Evolutionary conservation across 2,329 filamentous ascomycete species (phyloP).

Genomic region (Verticillium albo-atrum): DNA sequence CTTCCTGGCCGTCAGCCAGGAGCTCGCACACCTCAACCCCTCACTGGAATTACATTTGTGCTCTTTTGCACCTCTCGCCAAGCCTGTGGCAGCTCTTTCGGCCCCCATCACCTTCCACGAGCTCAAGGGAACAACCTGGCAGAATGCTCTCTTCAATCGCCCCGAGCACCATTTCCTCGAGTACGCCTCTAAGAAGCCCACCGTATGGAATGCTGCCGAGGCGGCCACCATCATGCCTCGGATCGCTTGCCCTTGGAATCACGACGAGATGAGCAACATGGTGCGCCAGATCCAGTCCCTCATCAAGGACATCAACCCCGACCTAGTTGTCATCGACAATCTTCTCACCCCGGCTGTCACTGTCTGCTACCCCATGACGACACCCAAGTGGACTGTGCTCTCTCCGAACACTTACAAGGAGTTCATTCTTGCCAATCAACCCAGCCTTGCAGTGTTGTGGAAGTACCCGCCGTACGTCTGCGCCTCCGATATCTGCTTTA

Average conservation of each 20-base stretch:
- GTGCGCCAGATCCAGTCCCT: slow-evolving; percentile 2
- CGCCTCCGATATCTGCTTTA: too few species aligned
- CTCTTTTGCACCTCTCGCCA: slow-evolving; percentile 3
- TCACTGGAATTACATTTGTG: slow-evolving; percentile 10
- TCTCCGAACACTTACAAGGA: slow-evolving; percentile 8
- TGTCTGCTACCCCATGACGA: slow-evolving; percentile 3
- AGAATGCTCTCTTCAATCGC: slow-evolving; percentile 3
- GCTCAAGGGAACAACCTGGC: neutral
- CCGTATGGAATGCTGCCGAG: slow-evolving; percentile 1
- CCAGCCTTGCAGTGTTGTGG: neutral
- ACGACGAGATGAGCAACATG: slow-evolving; percentile 1
- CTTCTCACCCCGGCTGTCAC: slow-evolving; percentile 9
- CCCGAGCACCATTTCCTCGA: slow-evolving; percentile 1
- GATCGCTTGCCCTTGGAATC: slow-evolving; percentile 5
- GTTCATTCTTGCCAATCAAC: slow-evolving; percentile 2
- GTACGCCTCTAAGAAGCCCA: slow-evolving; percentile 1
- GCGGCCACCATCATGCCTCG: slow-evolving; percentile 2
- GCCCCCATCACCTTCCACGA: neutral
- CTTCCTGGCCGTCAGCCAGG: slow-evolving; percentile 14
- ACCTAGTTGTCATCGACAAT: slow-evolving; percentile 7
- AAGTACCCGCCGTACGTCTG: too few species aligned
- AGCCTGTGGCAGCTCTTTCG: too few species aligned
- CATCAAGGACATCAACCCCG: slow-evolving; percentile 4
- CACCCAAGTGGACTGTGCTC: slow-evolving; percentile 3
- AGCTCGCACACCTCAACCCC: slow-evolving; percentile 6